Conservation (phyloP, 257 asterid genomes). For the Fraxinus americana region DNA sequence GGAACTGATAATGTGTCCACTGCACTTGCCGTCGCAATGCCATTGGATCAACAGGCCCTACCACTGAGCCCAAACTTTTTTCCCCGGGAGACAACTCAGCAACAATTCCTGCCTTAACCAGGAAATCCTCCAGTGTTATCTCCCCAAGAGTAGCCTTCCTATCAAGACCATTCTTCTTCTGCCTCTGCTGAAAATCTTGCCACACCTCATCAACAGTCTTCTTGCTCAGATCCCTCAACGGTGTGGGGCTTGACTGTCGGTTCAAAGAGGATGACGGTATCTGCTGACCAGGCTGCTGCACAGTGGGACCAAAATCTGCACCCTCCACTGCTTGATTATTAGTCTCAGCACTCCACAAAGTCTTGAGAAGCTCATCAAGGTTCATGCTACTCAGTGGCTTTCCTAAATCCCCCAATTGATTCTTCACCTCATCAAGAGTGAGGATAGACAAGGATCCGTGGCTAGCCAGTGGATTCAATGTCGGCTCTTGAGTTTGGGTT, state of each 20-base stretch:
- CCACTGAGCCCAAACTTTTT: slow-evolving; percentile 34
- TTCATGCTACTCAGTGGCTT: slow-evolving; percentile 85
- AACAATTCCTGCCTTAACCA: slow-evolving; percentile 93
- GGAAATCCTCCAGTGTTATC: slow-evolving; percentile 85
- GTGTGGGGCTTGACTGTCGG: slow-evolving; percentile 46
- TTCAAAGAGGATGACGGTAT: slow-evolving; percentile 37
- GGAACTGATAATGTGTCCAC: slow-evolving; percentile 67
- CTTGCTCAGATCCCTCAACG: slow-evolving; percentile 72
- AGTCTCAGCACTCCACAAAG: slow-evolving; percentile 65
- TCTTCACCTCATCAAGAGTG: slow-evolving; percentile 93
- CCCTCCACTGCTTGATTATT: slow-evolving; percentile 44
- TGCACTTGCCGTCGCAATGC: slow-evolving; percentile 53
- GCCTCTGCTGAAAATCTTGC: slow-evolving; percentile 80
- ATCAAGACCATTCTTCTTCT: slow-evolving; percentile 48
- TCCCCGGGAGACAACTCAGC: slow-evolving; percentile 47
- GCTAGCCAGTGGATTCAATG: slow-evolving; percentile 46
- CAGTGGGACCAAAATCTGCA: slow-evolving; percentile 35
- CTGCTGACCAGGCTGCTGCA: slow-evolving; percentile 37
- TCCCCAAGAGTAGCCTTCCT: slow-evolving; percentile 76
- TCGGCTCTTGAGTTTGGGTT: slow-evolving; percentile 42
- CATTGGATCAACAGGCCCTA: slow-evolving; percentile 43
- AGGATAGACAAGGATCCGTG: slow-evolving; percentile 81
- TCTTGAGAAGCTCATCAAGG: slow-evolving; percentile 90
- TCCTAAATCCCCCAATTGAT: slow-evolving; percentile 74
- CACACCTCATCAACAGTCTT: slow-evolving; percentile 95